Evolutionary conservation across 805 yeast species (phyloP).

Genomic region (Yamadazyma paraphyllophila): DNA sequence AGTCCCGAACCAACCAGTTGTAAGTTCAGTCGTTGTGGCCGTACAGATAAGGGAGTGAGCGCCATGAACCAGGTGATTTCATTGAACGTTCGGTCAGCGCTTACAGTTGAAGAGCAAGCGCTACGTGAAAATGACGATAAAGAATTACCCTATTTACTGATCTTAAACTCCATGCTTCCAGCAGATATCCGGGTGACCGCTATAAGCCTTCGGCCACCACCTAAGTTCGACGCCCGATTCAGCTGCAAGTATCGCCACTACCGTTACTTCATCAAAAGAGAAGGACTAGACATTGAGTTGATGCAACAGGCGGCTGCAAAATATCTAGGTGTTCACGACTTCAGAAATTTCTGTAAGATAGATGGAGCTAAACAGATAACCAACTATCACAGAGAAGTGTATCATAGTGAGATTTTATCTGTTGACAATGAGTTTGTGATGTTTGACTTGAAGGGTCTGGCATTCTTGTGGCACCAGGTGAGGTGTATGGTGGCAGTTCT

Average conservation of each 20-base stretch:
- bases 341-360: conserved; percentile 89
- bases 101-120: conserved; percentile 60
- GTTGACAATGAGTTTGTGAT: conserved; percentile 50
- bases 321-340: conserved; percentile 79
- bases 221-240: conserved; percentile 85
- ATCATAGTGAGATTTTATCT: conserved; percentile 47
- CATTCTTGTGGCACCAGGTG: conserved; percentile 97
- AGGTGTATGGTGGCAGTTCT: conserved; percentile 89
- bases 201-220: conserved; percentile 79
- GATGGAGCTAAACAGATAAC: conserved; percentile 93
- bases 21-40: conserved; percentile 84
- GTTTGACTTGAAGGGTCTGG: conserved; percentile 80
- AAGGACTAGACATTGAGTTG: conserved; percentile 53
- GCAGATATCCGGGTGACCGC: conserved; percentile 80
- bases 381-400: conserved; percentile 66
- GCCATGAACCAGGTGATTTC: conserved; percentile 95
- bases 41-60: conserved; percentile 96
- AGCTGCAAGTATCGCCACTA: conserved; percentile 87
- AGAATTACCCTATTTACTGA: conserved; percentile 75
- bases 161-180: conserved; percentile 77
- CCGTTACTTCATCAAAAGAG: conserved; percentile 68
- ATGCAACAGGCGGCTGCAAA: conserved; percentile 69
- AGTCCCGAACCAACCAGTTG: conserved; percentile 59
- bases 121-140: conserved; percentile 54
- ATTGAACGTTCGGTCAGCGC: conserved; percentile 65